Conservation (phyloP, 345 rosid species). For the Ricinus communis region DNA sequence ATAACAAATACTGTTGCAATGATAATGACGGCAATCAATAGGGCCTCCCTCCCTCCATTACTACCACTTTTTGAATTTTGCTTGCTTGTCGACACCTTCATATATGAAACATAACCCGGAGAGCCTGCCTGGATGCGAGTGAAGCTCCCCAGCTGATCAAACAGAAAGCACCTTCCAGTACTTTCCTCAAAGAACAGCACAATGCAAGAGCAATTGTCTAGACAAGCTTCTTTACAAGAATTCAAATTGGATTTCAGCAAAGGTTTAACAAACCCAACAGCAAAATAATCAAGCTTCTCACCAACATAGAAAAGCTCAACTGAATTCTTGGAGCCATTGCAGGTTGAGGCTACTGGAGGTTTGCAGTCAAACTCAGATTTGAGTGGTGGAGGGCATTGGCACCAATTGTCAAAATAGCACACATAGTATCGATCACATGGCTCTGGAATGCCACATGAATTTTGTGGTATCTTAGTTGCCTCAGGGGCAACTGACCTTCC, state of each 20-base stretch:
- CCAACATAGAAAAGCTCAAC: constrained; percentile 34
- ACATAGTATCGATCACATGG: constrained; percentile 32
- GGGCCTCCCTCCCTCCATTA: constrained; percentile 7
- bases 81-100: constrained; percentile 32
- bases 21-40: constrained; percentile 23
- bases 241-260: constrained; percentile 25
- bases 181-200: constrained; percentile 48
- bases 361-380: constrained; percentile 22
- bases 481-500: constrained; percentile 24
- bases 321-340: constrained; percentile 21
- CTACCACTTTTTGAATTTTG: background rate
- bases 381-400: constrained; percentile 43
- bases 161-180: constrained; percentile 44
- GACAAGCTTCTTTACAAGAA: constrained; percentile 50
- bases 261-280: constrained; percentile 44
- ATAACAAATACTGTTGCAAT: constrained; percentile 30
- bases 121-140: constrained; percentile 31
- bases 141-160: constrained; percentile 48
- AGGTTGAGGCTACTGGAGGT: constrained; percentile 32
- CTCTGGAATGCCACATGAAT: constrained; percentile 45
- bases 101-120: constrained; percentile 36
- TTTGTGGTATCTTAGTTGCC: constrained; percentile 39
- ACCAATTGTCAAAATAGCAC: constrained; percentile 35
- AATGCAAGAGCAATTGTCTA: constrained; percentile 44
- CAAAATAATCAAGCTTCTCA: constrained; percentile 52